These are phyloP conservation scores for Turnera subulata DNA, from an alignment of 345 rosid species.

Conservation along the genomic window DNA sequence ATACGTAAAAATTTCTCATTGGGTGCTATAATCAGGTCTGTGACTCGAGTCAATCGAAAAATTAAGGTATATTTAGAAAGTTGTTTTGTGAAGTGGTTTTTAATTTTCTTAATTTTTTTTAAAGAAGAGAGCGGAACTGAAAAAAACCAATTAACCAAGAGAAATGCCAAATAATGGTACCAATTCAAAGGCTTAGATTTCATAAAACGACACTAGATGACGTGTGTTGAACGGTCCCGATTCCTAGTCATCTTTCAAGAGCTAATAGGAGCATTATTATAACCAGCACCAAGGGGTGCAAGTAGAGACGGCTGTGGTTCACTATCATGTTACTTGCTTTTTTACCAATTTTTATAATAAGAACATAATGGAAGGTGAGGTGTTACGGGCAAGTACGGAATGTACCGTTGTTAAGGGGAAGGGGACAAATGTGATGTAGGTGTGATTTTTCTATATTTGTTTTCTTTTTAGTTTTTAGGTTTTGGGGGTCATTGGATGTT, in stretches of 20 bases:
- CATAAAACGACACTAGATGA: background rate
- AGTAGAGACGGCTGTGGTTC: background rate
- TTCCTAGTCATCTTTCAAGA: too few species aligned
- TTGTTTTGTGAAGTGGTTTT: too few species aligned
- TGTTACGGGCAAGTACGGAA: constrained; percentile 34
- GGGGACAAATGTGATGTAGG: constrained; percentile 9
- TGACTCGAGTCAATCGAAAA: too few species aligned
- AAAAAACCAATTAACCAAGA: too few species aligned
- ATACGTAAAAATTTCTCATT: too few species aligned
- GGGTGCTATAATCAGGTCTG: too few species aligned
- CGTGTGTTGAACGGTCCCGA: background rate
- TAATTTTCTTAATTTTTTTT: too few species aligned
- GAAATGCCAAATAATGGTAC: too few species aligned
- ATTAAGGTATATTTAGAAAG: too few species aligned
- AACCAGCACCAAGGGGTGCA: too few species aligned
- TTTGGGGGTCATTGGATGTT: background rate
- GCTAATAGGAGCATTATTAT: too few species aligned
- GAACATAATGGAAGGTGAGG: background rate
- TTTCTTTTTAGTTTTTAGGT: background rate
- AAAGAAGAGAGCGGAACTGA: too few species aligned
- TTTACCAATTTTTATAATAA: background rate
- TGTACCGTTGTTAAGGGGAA: constrained; percentile 9
- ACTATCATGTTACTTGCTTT: background rate
- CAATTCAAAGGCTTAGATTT: background rate
- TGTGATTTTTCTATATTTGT: background rate